Evolutionary conservation across 306 rosid genomes (phyloP).

Genomic region (Cucumis melo): DNA sequence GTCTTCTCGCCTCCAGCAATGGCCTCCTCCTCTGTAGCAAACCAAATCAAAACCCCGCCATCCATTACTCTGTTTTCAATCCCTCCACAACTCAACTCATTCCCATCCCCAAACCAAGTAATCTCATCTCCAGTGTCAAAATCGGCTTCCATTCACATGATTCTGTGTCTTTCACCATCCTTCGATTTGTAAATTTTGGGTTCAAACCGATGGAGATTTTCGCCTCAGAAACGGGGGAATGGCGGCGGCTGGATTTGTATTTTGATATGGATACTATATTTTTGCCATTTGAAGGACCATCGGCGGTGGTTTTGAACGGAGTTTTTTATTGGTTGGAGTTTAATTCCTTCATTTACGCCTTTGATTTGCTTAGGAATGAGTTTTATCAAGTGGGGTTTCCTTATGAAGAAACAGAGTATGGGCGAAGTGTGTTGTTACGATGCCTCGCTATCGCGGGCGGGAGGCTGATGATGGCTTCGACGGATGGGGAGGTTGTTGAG

Average conservation of each 20-base stretch:
- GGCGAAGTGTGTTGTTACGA: not conserved
- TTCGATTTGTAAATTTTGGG: not conserved
- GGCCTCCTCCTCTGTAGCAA: not conserved
- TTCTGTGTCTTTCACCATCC: not conserved
- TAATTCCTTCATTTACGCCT: not conserved
- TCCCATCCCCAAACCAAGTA: not conserved
- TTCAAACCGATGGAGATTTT: not conserved
- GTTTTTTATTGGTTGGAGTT: not conserved
- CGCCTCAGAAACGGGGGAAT: not conserved
- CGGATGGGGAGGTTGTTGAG: not conserved
- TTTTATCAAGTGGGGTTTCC: not conserved
- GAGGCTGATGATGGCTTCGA: not conserved
- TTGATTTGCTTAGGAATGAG: not conserved
- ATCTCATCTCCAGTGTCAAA: not conserved
- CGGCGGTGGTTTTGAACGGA: not conserved
- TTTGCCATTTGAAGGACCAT: not conserved
- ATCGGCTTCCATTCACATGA: not conserved
- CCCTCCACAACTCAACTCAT: not conserved
- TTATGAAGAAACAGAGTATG: not conserved
- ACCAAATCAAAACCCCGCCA: not conserved
- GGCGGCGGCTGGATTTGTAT: not conserved
- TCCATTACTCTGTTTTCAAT: not conserved
- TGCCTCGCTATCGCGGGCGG: not conserved
- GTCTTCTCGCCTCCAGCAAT: not conserved
- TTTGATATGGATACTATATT: not conserved